Evolutionary conservation across 2,329 filamentous ascomycete species (phyloP).

Genomic region (Claviceps pusilla): DNA sequence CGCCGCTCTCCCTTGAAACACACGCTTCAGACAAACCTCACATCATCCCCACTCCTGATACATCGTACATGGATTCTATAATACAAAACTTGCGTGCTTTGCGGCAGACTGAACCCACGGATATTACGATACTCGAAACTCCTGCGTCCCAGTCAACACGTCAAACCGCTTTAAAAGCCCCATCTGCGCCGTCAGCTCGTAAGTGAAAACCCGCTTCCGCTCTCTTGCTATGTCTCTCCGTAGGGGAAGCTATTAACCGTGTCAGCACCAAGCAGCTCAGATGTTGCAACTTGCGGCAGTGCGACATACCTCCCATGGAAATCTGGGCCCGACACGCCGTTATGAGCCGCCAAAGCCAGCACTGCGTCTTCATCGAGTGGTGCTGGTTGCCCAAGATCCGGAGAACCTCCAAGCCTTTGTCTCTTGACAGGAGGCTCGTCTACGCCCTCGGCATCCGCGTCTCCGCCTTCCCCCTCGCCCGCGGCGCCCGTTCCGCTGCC

Average conservation of each 20-base stretch:
- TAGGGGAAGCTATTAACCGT: conserved; percentile 13
- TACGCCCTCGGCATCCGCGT: conserved; percentile 12
- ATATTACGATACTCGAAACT: background rate
- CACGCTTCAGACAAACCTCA: background rate
- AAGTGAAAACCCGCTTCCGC: too few relatives aligned
- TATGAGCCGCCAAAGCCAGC: conserved; percentile 31
- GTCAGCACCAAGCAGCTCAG: conserved; percentile 1
- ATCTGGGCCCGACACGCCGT: conserved; percentile 21
- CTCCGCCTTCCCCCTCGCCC: background rate
- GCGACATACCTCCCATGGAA: conserved; percentile 29
- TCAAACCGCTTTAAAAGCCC: background rate
- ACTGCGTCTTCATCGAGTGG: conserved; percentile 33
- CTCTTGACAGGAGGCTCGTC: conserved; percentile 27
- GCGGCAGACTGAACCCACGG: background rate
- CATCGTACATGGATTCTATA: background rate
- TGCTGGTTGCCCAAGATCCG: conserved; percentile 15
- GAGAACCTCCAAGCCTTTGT: conserved; percentile 21
- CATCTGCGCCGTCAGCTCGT: background rate
- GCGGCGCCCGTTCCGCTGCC: background rate
- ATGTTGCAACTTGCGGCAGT: background rate
- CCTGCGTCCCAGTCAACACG: background rate
- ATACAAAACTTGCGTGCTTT: background rate
- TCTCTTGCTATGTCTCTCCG: conserved; percentile 20
- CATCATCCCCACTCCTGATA: background rate
- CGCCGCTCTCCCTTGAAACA: background rate